phyloP scores from a whole-genome alignment of 1,284 basidiomycete species.

The Ganoderma lingzhi region DNA sequence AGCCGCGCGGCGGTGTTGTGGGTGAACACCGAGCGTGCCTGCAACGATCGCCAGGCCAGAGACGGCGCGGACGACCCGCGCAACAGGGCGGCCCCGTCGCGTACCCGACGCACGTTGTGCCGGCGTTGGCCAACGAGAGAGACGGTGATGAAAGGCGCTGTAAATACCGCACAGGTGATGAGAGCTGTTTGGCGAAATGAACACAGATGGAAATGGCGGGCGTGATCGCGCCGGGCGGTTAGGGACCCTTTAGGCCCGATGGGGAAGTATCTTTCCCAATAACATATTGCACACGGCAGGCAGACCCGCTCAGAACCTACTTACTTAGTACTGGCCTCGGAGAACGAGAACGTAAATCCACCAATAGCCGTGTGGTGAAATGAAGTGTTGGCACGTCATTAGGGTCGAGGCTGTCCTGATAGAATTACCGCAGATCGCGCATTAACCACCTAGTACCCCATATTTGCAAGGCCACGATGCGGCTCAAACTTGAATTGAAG shows the following conservation, averaged over 20 bases:
- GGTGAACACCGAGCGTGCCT: constrained; percentile 16
- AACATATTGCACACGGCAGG: not conserved
- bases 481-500: not conserved
- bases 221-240: not conserved
- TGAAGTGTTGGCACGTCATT: constrained; percentile 39
- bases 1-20: constrained; percentile 6
- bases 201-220: not conserved
- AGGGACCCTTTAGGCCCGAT: not conserved
- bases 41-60: constrained; percentile 21
- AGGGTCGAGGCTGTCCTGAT: constrained; percentile 44
- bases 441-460: constrained; percentile 44
- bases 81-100: constrained; percentile 24
- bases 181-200: not conserved
- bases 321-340: not conserved
- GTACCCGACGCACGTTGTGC: not conserved
- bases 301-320: not conserved
- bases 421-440: constrained; percentile 45
- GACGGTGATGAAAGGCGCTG: not conserved
- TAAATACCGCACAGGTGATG: not conserved
- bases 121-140: not conserved
- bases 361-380: constrained; percentile 33
- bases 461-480: constrained; percentile 17
- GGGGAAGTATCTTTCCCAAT: not conserved
- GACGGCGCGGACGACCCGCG: constrained; percentile 17
- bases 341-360: constrained; percentile 31